Base-by-base conservation (phyloP, 2,329 filamentous ascomycete species). In the Colletotrichum sansevieriae region DNA sequence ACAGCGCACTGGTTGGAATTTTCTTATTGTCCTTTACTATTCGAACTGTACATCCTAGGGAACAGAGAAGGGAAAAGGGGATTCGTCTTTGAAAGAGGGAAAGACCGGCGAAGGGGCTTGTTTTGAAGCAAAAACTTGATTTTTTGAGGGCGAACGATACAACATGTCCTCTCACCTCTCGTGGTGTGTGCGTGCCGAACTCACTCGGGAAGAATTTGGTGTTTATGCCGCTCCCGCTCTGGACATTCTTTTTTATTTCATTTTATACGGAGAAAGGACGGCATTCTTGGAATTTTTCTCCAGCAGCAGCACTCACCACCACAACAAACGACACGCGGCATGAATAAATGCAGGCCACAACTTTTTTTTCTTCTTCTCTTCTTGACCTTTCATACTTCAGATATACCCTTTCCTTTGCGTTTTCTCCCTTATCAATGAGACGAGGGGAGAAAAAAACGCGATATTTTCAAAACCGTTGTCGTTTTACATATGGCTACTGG, bases 321-420 rank as follows among this genome's bases (percentile, higher is more conserved):
- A 55, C n/a, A 33, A 55, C 12, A 33, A 52, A 52, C 25, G 12
- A 29, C 46, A 29, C 46, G 22, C 46, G 47, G 29, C 46, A 8
- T 49, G 22, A 13, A 29, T 25, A 10, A 35, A 8, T 10, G 22
- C 8, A 8, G 47, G 33, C 33, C 7, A 33, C 43, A 25, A n/a
- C 7, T n/a, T 20, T 22, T 33, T 22, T 20, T 37, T 60, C 52
- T 15, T 47, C 15, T 20, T 18, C 46, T 54, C 51, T 29, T 49
- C 39, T 39, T 35, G 44, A 52, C 41, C 58, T 52, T 46, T 44
- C 25, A 43, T 29, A 29, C 29, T 29, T 29, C 29, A 65, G 62
- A 68, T 68, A 68, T 68, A 68, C 65, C 65, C 65, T 65, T 60
- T 68, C 61, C 46, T 55, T 51, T 55, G 61, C 65, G 54, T 65